These are phyloP conservation scores for Thielaviopsis musarum DNA, from an alignment of 2,329 filamentous ascomycete genomes.

Conservation along the genomic window DNA sequence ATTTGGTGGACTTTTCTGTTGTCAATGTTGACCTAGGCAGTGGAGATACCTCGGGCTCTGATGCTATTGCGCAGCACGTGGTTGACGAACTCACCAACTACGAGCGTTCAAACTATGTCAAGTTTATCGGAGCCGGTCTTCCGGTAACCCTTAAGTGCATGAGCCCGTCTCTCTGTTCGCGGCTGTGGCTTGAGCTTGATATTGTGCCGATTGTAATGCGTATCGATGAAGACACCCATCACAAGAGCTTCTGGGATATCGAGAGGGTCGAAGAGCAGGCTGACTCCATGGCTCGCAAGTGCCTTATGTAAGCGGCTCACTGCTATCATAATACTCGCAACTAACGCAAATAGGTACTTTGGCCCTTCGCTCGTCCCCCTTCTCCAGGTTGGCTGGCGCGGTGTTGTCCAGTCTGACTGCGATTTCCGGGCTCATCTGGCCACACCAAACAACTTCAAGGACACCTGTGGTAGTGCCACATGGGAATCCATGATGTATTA, in stretches of 20 bases:
- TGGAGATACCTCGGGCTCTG: conserved; percentile 22
- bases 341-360: conserved; percentile 38
- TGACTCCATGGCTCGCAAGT: conserved; percentile 66
- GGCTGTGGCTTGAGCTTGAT: conserved; percentile 61
- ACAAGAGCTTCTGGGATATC: conserved; percentile 30
- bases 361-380: conserved; percentile 55
- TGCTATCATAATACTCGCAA: background rate
- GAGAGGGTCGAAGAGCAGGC: conserved; percentile 64
- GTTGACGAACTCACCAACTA: conserved; percentile 40
- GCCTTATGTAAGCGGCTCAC: conserved; percentile 40
- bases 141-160: conserved; percentile 39
- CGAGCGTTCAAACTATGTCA: conserved; percentile 48
- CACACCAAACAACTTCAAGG: conserved; percentile 38
- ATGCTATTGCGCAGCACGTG: conserved; percentile 42
- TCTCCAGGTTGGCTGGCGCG: conserved; percentile 48
- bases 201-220: conserved; percentile 53
- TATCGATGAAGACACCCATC: conserved; percentile 27
- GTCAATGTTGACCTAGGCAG: conserved; percentile 34
- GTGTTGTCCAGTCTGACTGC: conserved; percentile 54
- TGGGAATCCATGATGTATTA: conserved; percentile 51
- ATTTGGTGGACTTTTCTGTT: conserved; percentile 56
- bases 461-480: conserved; percentile 42
- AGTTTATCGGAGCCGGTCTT: conserved; percentile 60
- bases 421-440: conserved; percentile 45
- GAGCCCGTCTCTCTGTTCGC: conserved; percentile 49